These are phyloP conservation scores for Xylaria sp. DNA, from an alignment of 2,329 filamentous ascomycete genomes.

Conservation along the genomic window DNA sequence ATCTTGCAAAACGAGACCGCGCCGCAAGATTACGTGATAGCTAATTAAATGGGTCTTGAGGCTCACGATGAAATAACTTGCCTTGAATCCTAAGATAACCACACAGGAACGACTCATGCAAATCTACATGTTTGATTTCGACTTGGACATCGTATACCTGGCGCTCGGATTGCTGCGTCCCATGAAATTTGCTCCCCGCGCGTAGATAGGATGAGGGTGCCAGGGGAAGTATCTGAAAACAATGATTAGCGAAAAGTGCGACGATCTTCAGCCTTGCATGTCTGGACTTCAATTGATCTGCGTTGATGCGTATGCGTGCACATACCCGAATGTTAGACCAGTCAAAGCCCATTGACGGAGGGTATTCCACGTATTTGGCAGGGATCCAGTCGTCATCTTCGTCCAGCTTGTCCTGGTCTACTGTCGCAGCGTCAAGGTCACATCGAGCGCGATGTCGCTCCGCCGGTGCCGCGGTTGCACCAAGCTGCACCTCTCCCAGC, in stretches of 20 bases:
- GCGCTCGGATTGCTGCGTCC: conserved; percentile 90
- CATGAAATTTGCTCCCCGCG: conserved; percentile 84
- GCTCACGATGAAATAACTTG: conserved; percentile 46
- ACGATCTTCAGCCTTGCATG: neutral
- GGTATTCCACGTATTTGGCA: conserved; percentile 31
- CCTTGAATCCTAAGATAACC: conserved; percentile 96
- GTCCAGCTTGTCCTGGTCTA: conserved; percentile 32
- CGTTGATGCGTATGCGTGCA: conserved; percentile 15
- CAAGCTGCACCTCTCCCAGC: conserved; percentile 15
- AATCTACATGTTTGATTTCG: conserved; percentile 94
- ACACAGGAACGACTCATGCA: conserved; percentile 91
- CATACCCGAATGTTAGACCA: conserved; percentile 62
- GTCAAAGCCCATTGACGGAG: conserved; percentile 56
- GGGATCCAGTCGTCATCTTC: conserved; percentile 28
- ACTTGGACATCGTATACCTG: conserved; percentile 96
- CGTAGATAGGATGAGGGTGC: conserved; percentile 87
- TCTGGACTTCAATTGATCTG: neutral
- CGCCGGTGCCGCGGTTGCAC: conserved; percentile 15
- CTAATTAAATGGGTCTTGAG: conserved; percentile 4
- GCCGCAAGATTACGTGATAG: neutral
- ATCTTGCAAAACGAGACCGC: neutral
- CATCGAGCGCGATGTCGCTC: conserved; percentile 27
- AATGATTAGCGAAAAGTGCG: conserved; percentile 16
- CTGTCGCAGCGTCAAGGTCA: conserved; percentile 24
- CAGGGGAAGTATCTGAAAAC: conserved; percentile 69